These are phyloP conservation scores for Monosporozyma siamensis DNA, from an alignment of 805 yeast genomes.

Conservation along the genomic window DNA sequence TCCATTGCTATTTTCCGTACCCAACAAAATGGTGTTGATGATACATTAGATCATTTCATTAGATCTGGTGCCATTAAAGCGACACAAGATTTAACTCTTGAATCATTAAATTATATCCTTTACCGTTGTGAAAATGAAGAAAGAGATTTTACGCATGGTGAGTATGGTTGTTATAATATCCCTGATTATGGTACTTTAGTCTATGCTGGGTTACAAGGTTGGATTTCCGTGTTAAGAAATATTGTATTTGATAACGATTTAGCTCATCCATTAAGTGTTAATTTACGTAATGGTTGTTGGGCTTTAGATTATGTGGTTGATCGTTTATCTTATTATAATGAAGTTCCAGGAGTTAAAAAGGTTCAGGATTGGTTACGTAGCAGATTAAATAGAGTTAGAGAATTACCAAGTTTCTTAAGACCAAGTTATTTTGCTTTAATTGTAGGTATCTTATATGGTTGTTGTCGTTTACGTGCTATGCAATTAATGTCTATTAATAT, in stretches of 20 bases:
- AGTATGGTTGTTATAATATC: slow-evolving; percentile 61
- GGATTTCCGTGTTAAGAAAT: slow-evolving; percentile 60
- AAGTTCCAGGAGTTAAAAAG: slow-evolving; percentile 38
- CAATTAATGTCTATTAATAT: slow-evolving; percentile 44
- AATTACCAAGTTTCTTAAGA: slow-evolving; percentile 66
- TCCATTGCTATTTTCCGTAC: slow-evolving; percentile 81
- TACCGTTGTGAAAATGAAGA: slow-evolving; percentile 84
- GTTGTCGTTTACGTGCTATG: slow-evolving; percentile 62
- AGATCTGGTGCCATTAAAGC: slow-evolving; percentile 72
- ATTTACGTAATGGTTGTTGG: slow-evolving; percentile 80
- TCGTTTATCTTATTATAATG: slow-evolving; percentile 49
- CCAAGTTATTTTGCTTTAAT: slow-evolving; percentile 83
- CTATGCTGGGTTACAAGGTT: slow-evolving; percentile 90
- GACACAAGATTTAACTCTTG: slow-evolving; percentile 46
- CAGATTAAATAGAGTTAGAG: slow-evolving; percentile 52
- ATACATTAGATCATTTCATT: slow-evolving; percentile 53
- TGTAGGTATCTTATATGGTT: slow-evolving; percentile 77
- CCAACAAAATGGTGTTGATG: slow-evolving; percentile 54
- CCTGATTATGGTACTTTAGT: slow-evolving; percentile 68
- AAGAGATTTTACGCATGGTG: slow-evolving; percentile 64
- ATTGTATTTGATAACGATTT: slow-evolving; percentile 64
- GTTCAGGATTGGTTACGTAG: slow-evolving; percentile 62
- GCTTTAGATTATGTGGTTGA: slow-evolving; percentile 67
- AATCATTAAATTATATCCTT: slow-evolving; percentile 65
- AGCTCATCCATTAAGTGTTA: slow-evolving; percentile 75